Evolutionary conservation across 2,329 filamentous ascomycete genomes (phyloP), one percentile per base, ranked within the genome.

Genomic region (Huntiella bhutanensis): DNA sequence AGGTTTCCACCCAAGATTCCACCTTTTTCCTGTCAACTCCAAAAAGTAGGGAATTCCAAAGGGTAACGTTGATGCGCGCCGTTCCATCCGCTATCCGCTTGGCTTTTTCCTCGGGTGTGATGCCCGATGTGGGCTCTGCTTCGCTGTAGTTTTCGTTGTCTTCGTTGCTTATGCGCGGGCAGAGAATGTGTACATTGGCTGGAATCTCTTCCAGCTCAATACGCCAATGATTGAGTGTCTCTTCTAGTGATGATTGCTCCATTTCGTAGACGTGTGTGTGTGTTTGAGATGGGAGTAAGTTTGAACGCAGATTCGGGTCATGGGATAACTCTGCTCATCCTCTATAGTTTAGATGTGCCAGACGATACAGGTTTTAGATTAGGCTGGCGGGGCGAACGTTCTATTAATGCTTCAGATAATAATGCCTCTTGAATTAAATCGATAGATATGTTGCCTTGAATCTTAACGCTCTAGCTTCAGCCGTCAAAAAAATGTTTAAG

Each of bases 1-100:
- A 80, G 52, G 73, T 70, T 11, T 68, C 63, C 37, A 77, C 65
- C 61, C 79, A 71, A 49, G 69, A 65, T 22, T 72, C 71, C 3
- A 73, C 71, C 43, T 73, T 68, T 41, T 75, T 71, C 42, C 71
- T 67, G 47, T 70, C 71, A 51, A 82, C 75, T 13, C 78, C 81
- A 47, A 85, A 67, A 11, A 86, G 71, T 37, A 82, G 66, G 51
- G 78, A 77, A 49, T 75, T 80, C 56, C 73, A 75, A 52, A 82
- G 75, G 43, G 78, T 76, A 32, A 74, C 67, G 51, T 77, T 66
- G 50, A 76, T 65, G 32, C 81, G 69, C 6, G 61, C 56, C 33
- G 69, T 64, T 11, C 69, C 71, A 48, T 77, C 66, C 43, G 68
- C 55, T 15, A 82, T 71, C 5, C 71, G 64, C 37, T 62, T 55